These are phyloP conservation scores for Parascedosporium putredinis DNA, from an alignment of 2,329 filamentous ascomycete species.

Conservation along the genomic window DNA sequence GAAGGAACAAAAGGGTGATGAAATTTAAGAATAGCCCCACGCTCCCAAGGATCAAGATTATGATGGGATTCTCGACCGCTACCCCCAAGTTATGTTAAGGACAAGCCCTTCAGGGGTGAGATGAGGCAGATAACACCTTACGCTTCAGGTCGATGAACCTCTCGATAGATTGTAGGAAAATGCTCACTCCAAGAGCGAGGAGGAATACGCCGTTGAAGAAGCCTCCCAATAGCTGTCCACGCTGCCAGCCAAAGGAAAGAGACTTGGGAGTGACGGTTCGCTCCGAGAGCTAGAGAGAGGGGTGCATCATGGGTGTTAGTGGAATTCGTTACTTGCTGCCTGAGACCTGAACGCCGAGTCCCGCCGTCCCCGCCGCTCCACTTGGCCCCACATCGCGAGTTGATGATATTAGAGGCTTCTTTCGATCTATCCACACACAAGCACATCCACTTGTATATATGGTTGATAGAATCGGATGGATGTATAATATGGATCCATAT, in stretches of 20 bases:
- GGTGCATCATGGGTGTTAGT: background rate
- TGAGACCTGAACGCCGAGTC: no score
- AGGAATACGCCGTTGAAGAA: constrained; percentile 77
- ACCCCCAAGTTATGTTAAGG: background rate
- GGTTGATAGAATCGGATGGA: no score
- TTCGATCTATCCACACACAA: no score
- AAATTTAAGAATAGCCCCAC: constrained; percentile 58
- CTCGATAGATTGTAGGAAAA: constrained; percentile 63
- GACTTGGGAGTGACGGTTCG: constrained; percentile 41
- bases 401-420: no score
- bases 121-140: no score
- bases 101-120: no score
- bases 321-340: no score
- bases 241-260: constrained; percentile 66
- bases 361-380: no score
- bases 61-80: constrained; percentile 54
- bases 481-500: no score
- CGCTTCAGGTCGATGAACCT: constrained; percentile 50
- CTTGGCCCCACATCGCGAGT: background rate
- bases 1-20: constrained; percentile 54
- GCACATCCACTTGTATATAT: no score
- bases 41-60: constrained; percentile 60
- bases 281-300: constrained; percentile 41
- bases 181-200: constrained; percentile 60
- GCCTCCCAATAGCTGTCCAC: constrained; percentile 60